phyloP scores from a whole-genome alignment of 2,329 filamentous ascomycete species.

The Nemania bipapillata region DNA sequence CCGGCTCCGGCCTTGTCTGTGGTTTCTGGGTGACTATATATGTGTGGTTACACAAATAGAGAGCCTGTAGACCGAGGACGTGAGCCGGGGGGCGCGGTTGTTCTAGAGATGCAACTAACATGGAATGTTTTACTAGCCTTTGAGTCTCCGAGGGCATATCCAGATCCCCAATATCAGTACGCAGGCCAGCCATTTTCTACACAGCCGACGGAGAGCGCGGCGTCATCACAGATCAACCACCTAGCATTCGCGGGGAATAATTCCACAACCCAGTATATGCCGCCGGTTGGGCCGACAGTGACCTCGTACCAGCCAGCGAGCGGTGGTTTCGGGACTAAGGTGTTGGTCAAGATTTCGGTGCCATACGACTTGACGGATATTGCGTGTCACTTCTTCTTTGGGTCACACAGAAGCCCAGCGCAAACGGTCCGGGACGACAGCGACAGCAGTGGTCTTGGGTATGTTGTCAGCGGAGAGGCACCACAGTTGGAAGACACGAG shows the following conservation, averaged over 20 bases:
- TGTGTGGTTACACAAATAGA: not conserved
- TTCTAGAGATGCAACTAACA: conserved; percentile 34
- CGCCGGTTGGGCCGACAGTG: conserved; percentile 70
- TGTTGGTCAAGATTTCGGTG: conserved; percentile 78
- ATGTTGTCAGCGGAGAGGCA: conserved; percentile 76
- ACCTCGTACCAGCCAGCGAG: conserved; percentile 75
- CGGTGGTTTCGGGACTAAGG: conserved; percentile 75
- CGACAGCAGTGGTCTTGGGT: conserved; percentile 72
- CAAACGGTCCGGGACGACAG: conserved; percentile 70
- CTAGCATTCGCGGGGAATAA: conserved; percentile 70
- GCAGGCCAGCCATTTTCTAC: conserved; percentile 59
- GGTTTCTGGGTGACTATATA: not conserved
- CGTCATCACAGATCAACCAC: conserved; percentile 63
- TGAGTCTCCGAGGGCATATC: conserved; percentile 69
- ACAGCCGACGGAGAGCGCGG: conserved; percentile 63
- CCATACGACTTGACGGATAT: conserved; percentile 75
- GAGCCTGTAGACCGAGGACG: not conserved
- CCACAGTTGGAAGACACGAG: conserved; percentile 69
- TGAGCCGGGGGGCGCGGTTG: not conserved
- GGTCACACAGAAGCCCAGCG: conserved; percentile 76
- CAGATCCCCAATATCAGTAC: conserved; percentile 67
- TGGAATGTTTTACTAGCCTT: conserved; percentile 57
- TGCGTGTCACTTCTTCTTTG: conserved; percentile 75
- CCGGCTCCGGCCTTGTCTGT: not conserved
- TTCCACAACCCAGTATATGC: conserved; percentile 73